Evolutionary conservation across 139 green algal species (phyloP).

Genomic region (Tetradesmus lagerheimii): DNA sequence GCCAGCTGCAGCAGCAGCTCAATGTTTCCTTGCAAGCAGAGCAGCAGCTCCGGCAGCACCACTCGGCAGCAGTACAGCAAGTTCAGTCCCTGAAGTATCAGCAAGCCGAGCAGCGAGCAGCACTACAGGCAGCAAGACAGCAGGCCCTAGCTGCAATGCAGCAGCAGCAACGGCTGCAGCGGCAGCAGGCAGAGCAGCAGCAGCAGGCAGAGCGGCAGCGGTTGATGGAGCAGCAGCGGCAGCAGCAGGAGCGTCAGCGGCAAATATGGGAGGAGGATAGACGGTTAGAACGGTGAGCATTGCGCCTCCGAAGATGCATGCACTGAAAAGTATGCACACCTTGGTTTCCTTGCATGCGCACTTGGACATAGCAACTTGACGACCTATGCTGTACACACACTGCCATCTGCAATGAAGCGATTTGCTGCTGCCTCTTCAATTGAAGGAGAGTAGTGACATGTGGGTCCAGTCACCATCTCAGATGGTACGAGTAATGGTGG

Average conservation of each 20-base stretch:
- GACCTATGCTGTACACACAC: too few species aligned
- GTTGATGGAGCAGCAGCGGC: not conserved
- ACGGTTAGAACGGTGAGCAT: not conserved
- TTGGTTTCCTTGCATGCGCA: too few species aligned
- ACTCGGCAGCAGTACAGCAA: not conserved
- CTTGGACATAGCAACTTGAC: too few species aligned
- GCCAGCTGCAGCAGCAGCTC: slow-evolving; percentile 39
- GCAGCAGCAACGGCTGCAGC: slow-evolving; percentile 22
- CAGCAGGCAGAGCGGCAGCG: not conserved
- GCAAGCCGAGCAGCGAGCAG: not conserved
- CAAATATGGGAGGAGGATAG: not conserved
- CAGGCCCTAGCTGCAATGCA: not conserved
- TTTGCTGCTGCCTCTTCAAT: too few species aligned
- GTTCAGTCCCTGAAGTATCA: not conserved
- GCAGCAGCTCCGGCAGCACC: not conserved
- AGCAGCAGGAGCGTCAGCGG: slow-evolving; percentile 36
- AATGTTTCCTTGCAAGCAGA: not conserved
- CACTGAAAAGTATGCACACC: too few species aligned
- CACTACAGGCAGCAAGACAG: not conserved
- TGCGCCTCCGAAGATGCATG: too few species aligned
- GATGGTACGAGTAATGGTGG: too few species aligned
- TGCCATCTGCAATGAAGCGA: too few species aligned
- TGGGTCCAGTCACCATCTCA: too few species aligned
- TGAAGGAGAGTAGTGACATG: too few species aligned
- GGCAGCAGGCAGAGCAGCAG: not conserved